A percentile compares a stretch with the other conserved stretches of the same genome.
Conservation (phyloP, 495 filamentous ascomycete genomes). For the Penicillium angulare region DNA sequence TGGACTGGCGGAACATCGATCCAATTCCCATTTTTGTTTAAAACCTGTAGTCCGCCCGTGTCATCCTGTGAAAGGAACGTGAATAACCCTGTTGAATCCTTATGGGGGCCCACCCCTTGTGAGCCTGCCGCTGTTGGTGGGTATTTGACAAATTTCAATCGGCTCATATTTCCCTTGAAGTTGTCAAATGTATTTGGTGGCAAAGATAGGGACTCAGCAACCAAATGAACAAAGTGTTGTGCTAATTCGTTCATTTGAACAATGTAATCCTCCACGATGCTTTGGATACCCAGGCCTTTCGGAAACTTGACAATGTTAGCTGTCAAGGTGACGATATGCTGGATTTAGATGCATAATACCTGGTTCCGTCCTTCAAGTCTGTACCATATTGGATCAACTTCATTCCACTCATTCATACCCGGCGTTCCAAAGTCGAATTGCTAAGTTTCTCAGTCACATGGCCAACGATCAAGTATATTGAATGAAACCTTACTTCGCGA, state of each 20-base stretch:
- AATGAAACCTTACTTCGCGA: slow-evolving; percentile 27
- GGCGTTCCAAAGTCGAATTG: slow-evolving; percentile 47
- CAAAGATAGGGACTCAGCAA: slow-evolving; percentile 80
- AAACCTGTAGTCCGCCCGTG: slow-evolving; percentile 48
- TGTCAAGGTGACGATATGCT: too few relatives aligned
- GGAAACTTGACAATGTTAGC: slow-evolving; percentile 45
- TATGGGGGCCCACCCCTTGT: slow-evolving; percentile 84
- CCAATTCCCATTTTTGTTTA: slow-evolving; percentile 50
- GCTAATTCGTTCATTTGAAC: slow-evolving; percentile 64
- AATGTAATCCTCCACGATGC: slow-evolving; percentile 80
- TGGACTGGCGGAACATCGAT: slow-evolving; percentile 47
- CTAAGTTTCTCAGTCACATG: slow-evolving; percentile 11
- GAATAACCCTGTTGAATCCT: slow-evolving; percentile 72
- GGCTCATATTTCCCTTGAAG: slow-evolving; percentile 87
- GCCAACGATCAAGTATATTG: background rate
- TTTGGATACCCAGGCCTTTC: slow-evolving; percentile 58
- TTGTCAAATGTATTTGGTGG: slow-evolving; percentile 69
- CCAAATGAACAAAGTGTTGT: slow-evolving; percentile 70
- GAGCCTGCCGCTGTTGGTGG: slow-evolving; percentile 65
- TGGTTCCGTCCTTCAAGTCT: slow-evolving; percentile 38
- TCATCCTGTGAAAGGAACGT: slow-evolving; percentile 56
- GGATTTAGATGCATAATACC: slow-evolving; percentile 10
- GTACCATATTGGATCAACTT: slow-evolving; percentile 77
- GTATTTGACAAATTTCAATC: slow-evolving; percentile 92
- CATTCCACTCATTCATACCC: slow-evolving; percentile 36